phyloP scores from a whole-genome alignment of 805 yeast genomes.

The Maudiozyma turicensis region DNA sequence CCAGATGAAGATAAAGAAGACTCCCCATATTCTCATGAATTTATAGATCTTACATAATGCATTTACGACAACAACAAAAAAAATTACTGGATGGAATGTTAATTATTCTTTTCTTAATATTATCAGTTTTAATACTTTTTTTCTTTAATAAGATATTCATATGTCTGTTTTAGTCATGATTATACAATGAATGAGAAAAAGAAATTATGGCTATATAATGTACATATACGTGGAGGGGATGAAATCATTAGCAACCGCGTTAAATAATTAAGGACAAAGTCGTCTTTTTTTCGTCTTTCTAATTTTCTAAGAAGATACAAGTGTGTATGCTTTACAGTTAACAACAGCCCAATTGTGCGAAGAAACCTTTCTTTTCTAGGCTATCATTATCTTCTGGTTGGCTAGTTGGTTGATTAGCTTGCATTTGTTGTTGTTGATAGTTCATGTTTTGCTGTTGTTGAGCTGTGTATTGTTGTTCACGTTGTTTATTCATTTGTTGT shows the following conservation, averaged over 20 bases:
- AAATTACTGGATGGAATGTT: background rate
- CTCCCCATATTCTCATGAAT: slow-evolving; percentile 1
- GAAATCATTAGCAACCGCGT: background rate
- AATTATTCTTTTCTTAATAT: too few species aligned
- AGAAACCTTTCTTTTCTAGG: slow-evolving; percentile 24
- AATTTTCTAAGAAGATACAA: background rate
- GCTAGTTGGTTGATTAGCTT: slow-evolving; percentile 5
- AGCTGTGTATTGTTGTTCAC: slow-evolving; percentile 9
- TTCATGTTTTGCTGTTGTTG: slow-evolving; percentile 1
- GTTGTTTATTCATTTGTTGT: slow-evolving; percentile 7
- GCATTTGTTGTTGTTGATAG: slow-evolving; percentile 5
- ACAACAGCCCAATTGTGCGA: slow-evolving; percentile 29
- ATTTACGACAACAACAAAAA: background rate
- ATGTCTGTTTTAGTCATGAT: background rate
- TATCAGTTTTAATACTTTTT: background rate
- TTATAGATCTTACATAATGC: slow-evolving; percentile 15
- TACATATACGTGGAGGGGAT: background rate
- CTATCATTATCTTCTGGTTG: slow-evolving; percentile 12
- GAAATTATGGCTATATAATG: background rate
- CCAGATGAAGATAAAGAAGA: background rate
- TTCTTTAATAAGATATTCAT: background rate
- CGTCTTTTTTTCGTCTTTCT: background rate
- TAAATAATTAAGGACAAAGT: background rate
- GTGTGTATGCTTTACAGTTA: slow-evolving; percentile 4
- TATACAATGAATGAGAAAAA: background rate